A percentile compares a stretch with the other conserved stretches of the same genome.
Conservation (phyloP, 371 early-diverging fungal genomes). For the Massospora cicadina region DNA sequence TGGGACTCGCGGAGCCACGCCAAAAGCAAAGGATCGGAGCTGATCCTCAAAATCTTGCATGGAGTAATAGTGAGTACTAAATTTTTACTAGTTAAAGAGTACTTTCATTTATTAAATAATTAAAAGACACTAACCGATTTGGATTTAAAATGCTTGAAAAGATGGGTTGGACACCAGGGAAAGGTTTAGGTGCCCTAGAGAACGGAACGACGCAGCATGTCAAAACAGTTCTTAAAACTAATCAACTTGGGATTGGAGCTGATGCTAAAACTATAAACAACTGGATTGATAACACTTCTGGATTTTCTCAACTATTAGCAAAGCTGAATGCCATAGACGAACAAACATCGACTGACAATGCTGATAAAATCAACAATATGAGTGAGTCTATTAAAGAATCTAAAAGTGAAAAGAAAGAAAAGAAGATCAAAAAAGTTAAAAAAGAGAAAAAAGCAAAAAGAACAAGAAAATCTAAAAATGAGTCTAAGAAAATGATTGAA, state of each 20-base stretch:
- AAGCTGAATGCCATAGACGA: conserved; percentile 39
- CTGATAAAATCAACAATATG: conserved; percentile 14
- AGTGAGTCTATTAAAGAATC: no score
- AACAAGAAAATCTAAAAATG: conserved; percentile 18
- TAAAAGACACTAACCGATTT: conserved; percentile 23
- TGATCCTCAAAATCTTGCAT: conserved; percentile 84
- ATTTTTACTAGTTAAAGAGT: not conserved
- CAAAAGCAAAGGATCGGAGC: conserved; percentile 60
- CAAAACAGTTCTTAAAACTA: conserved; percentile 57
- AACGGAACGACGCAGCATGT: conserved; percentile 64
- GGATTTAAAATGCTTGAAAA: conserved; percentile 81
- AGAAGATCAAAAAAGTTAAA: conserved; percentile 15
- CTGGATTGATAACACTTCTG: conserved; percentile 83
- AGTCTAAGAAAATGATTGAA: conserved; percentile 15
- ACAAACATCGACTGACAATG: conserved; percentile 13
- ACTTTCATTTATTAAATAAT: not conserved
- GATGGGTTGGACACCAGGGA: conserved; percentile 91
- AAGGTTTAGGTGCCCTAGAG: conserved; percentile 77
- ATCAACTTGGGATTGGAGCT: conserved; percentile 76
- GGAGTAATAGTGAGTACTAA: conserved; percentile 59
- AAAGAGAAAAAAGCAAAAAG: conserved; percentile 18
- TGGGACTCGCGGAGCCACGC: conserved; percentile 40
- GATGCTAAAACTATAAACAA: conserved; percentile 69
- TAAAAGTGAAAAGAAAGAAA: conserved; percentile 22
- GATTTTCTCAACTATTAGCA: conserved; percentile 65